Evolutionary conservation across 2,329 filamentous ascomycete species (phyloP).

Genomic region (Samsoniella hepiali): DNA sequence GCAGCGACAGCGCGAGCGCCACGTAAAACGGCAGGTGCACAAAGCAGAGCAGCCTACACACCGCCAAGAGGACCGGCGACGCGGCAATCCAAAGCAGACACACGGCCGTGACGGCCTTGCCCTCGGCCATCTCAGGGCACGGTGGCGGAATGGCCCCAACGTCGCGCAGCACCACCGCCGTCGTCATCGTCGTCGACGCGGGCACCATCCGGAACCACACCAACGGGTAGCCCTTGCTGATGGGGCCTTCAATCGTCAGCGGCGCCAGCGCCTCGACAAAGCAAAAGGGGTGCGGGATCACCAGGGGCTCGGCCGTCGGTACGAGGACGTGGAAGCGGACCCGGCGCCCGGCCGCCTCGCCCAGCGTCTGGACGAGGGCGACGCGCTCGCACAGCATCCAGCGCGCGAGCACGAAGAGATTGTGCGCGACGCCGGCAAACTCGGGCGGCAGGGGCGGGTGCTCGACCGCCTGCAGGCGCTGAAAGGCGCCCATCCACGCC

Average conservation of each 20-base stretch:
- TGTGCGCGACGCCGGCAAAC: slow-evolving; percentile 13
- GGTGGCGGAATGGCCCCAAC: slow-evolving; percentile 15
- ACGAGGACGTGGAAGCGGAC: slow-evolving; percentile 17
- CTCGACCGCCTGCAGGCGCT: slow-evolving; percentile 5
- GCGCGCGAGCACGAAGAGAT: slow-evolving; percentile 16
- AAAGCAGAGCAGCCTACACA: background rate
- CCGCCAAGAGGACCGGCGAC: background rate
- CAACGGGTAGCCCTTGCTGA: slow-evolving; percentile 8
- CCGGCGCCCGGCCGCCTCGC: slow-evolving; percentile 5
- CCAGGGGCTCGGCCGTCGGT: slow-evolving; percentile 10
- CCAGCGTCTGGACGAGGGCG: slow-evolving; percentile 12
- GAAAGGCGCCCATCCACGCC: slow-evolving; percentile 16
- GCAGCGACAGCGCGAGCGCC: background rate
- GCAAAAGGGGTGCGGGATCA: slow-evolving; percentile 16
- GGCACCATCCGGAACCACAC: slow-evolving; percentile 6
- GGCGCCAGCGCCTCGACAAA: slow-evolving; percentile 9
- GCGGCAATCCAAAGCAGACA: slow-evolving; percentile 4
- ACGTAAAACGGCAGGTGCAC: slow-evolving; percentile 6
- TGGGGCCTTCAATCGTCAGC: slow-evolving; percentile 12
- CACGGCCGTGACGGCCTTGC: background rate
- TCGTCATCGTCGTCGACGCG: background rate
- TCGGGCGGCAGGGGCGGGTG: slow-evolving; percentile 1
- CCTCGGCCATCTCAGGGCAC: slow-evolving; percentile 5
- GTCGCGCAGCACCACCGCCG: slow-evolving; percentile 1
- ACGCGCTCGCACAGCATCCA: slow-evolving; percentile 20